Percentiles rank a stretch among this genome's conserved stretches.
These are phyloP conservation scores for Solanum commersonii DNA, from an alignment of 257 asterid species.

Conservation along the genomic window DNA sequence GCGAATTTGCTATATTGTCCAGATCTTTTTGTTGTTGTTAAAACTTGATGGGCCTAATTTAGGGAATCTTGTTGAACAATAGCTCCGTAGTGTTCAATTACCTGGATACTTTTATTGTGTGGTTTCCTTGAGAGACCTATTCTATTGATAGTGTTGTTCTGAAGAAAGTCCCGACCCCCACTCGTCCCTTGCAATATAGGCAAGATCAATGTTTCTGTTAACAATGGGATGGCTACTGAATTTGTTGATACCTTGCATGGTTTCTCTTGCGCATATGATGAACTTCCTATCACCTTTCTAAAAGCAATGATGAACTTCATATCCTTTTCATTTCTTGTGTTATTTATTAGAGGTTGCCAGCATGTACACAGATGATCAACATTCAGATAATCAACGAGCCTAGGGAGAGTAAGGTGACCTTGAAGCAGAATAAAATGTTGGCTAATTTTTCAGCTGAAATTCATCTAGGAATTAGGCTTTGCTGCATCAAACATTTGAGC, in stretches of 20 bases:
- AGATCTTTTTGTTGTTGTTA: neutral
- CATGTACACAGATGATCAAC: neutral
- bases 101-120: neutral
- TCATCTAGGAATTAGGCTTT: neutral
- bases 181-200: neutral
- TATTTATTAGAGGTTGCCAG: neutral
- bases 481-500: neutral
- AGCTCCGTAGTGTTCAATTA: neutral
- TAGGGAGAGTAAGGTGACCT: neutral
- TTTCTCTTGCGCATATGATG: neutral
- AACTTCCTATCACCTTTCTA: neutral
- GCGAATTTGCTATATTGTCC: neutral
- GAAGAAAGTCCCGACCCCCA: neutral
- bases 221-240: neutral
- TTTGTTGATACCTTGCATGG: neutral
- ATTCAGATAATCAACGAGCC: neutral
- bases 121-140: neutral
- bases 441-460: neutral
- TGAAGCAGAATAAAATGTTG: neutral
- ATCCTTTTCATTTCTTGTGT: neutral
- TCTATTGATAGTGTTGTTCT: neutral
- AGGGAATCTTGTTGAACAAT: neutral
- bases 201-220: neutral
- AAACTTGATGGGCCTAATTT: neutral
- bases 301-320: neutral